Conservation (phyloP, 257 asterid genomes). For the Solanum dulcamara region DNA sequence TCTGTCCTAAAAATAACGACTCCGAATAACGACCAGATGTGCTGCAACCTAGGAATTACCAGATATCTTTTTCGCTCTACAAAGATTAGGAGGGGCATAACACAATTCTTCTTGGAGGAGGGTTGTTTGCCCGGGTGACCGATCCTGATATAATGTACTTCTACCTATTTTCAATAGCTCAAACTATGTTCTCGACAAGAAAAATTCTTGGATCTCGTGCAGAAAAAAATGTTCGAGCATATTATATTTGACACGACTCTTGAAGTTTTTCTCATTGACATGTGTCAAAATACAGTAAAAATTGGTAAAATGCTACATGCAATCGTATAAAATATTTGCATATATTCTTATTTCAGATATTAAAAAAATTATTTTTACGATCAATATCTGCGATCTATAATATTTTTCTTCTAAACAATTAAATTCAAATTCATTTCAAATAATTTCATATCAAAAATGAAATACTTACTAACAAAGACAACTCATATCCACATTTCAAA, state of each 20-base stretch:
- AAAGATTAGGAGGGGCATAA: background rate
- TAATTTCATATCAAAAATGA: too few species aligned
- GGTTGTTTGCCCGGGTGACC: background rate
- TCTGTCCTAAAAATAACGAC: rapidly evolving
- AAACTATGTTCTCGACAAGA: too few species aligned
- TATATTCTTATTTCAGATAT: background rate
- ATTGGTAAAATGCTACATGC: background rate
- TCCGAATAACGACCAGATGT: background rate
- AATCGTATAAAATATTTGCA: background rate
- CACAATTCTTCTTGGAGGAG: background rate
- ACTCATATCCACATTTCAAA: background rate
- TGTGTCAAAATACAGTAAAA: background rate
- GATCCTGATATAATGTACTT: background rate
- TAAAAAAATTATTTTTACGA: background rate
- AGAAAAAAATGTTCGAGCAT: too few species aligned
- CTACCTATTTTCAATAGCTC: too few species aligned
- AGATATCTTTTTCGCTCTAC: background rate
- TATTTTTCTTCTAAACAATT: background rate
- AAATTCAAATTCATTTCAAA: background rate
- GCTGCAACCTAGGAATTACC: background rate
- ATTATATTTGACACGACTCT: too few species aligned
- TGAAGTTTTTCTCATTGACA: too few species aligned
- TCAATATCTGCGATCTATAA: too few species aligned
- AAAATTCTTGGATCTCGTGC: too few species aligned
- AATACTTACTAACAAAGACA: background rate